Evolutionary conservation across 768 basidiomycete genomes (phyloP).

Genomic region (Macrolepiota fuliginosa): DNA sequence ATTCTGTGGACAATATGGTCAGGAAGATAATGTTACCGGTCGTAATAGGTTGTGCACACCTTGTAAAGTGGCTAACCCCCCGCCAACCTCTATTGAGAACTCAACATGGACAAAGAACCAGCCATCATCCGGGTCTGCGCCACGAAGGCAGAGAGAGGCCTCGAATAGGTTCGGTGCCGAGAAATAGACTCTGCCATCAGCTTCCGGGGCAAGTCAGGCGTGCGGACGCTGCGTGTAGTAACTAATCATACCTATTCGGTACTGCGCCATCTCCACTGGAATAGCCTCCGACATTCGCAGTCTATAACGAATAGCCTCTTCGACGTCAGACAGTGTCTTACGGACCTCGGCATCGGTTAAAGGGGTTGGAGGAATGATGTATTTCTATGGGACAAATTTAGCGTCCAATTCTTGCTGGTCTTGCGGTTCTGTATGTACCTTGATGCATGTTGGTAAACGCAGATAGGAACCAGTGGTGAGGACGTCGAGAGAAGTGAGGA

Average conservation of each 20-base stretch:
- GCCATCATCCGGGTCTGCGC: conserved; percentile 63
- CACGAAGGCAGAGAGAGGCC: conserved; percentile 70
- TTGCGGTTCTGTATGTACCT: conserved; percentile 42
- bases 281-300: conserved; percentile 77
- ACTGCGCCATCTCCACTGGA: conserved; percentile 76
- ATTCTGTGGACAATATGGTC: conserved; percentile 45
- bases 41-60: conserved; percentile 33
- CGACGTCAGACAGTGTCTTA: conserved; percentile 67
- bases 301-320: conserved; percentile 76
- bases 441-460: conserved; percentile 77
- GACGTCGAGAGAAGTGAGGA: conserved; percentile 88
- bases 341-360: conserved; percentile 66
- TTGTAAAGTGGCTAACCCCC: conserved; percentile 71
- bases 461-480: conserved; percentile 84
- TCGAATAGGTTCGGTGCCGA: conserved; percentile 71
- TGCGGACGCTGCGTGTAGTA: conserved; percentile 15
- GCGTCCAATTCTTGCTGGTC: conserved; percentile 4
- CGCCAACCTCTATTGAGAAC: conserved; percentile 71
- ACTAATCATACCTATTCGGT: conserved; percentile 54
- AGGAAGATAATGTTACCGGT: neutral
- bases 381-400: conserved; percentile 48
- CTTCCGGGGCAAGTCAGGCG: conserved; percentile 31
- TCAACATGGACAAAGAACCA: conserved; percentile 87
- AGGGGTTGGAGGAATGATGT: conserved; percentile 60
- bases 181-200: conserved; percentile 78